Evolutionary conservation across 345 rosid species (phyloP).

Genomic region (Raphanus sativus): DNA sequence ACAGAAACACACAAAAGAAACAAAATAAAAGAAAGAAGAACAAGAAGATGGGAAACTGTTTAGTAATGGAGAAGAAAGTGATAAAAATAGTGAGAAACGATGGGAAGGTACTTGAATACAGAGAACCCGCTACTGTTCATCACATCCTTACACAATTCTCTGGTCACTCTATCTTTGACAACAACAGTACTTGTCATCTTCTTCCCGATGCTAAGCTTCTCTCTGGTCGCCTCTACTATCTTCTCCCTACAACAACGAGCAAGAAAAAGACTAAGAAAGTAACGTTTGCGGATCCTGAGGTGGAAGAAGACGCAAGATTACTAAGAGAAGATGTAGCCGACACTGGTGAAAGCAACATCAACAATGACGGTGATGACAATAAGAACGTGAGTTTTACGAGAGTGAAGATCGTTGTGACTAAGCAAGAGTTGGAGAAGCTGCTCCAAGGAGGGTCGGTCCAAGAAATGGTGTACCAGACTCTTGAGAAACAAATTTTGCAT

Average conservation of each 20-base stretch:
- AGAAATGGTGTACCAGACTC: conserved; percentile 50
- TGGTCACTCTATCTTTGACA: conserved; percentile 55
- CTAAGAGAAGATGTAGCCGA: conserved; percentile 21
- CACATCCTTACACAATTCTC: conserved; percentile 73
- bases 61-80: conserved; percentile 55
- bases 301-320: conserved; percentile 29
- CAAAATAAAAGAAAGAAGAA: background rate
- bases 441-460: conserved; percentile 55
- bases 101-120: conserved; percentile 74
- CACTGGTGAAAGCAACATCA: conserved; percentile 46
- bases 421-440: conserved; percentile 66
- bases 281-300: conserved; percentile 56
- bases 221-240: conserved; percentile 58
- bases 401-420: conserved; percentile 75
- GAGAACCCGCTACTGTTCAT: conserved; percentile 53
- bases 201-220: conserved; percentile 54
- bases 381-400: conserved; percentile 45
- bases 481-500: conserved; percentile 39
- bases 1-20: conserved; percentile 16
- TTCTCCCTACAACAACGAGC: conserved; percentile 47
- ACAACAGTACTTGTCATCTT: conserved; percentile 46
- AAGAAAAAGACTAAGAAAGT: conserved; percentile 57
- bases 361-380: background rate
- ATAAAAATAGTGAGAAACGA: conserved; percentile 63
- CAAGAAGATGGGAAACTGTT: conserved; percentile 78